Percentiles rank a stretch among this genome's conserved stretches.
phyloP scores from a whole-genome alignment of 129 eudicot genomes.

The Centella asiatica region DNA sequence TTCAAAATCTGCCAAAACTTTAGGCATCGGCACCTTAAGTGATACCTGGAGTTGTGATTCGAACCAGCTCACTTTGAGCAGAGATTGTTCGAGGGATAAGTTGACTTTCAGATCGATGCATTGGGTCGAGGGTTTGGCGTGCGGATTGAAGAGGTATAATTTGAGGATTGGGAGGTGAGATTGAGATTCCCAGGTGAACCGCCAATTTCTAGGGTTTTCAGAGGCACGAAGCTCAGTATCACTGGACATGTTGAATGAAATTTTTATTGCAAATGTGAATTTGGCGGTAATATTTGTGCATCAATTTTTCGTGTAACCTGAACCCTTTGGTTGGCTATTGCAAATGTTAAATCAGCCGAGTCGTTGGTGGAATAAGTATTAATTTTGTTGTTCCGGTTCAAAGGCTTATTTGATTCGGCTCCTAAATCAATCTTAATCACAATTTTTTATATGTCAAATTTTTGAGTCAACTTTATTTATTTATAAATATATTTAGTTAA shows the following conservation, averaged over 20 bases:
- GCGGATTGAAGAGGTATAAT: constrained; percentile 44
- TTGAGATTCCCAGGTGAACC: constrained; percentile 84
- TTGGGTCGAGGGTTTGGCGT: constrained; percentile 31
- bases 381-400: no score
- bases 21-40: constrained; percentile 60
- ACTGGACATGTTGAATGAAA: constrained; percentile 9
- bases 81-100: constrained; percentile 34
- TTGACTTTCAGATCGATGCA: constrained; percentile 30
- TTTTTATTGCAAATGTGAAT: neutral
- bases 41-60: constrained; percentile 18
- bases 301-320: no score
- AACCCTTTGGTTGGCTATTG: no score
- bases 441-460: no score
- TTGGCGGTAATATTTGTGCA: constrained; percentile 16
- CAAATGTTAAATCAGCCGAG: no score
- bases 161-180: constrained; percentile 68
- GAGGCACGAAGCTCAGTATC: constrained; percentile 23
- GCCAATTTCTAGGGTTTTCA: constrained; percentile 73
- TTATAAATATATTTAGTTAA: no score
- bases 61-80: constrained; percentile 35
- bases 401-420: no score
- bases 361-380: no score
- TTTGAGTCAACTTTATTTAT: no score
- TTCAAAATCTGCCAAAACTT: constrained; percentile 56
- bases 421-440: no score